These are phyloP conservation scores for Candida takata DNA, from an alignment of 805 yeast genomes.

Conservation along the genomic window DNA sequence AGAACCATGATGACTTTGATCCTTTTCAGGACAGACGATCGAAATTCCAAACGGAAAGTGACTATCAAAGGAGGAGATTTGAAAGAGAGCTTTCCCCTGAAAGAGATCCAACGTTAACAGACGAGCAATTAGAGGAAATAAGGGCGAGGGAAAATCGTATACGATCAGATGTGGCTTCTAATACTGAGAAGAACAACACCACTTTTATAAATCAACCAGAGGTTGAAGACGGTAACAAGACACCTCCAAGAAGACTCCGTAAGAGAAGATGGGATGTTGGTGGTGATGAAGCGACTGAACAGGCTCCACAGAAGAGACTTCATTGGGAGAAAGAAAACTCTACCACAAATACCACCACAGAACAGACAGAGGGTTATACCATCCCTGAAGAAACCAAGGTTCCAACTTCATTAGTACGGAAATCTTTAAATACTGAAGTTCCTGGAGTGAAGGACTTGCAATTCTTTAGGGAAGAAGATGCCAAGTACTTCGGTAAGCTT, in stretches of 20 bases:
- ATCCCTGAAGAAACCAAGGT: constrained; percentile 44
- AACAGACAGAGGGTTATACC: constrained; percentile 30
- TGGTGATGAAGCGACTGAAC: constrained; percentile 1
- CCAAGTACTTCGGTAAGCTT: constrained; percentile 61
- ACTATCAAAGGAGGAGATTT: constrained; percentile 39
- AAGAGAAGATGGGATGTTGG: constrained; percentile 23
- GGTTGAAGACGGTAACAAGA: constrained; percentile 16
- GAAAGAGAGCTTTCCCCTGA: constrained; percentile 25
- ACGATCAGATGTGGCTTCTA: neutral
- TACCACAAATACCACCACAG: neutral
- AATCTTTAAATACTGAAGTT: constrained; percentile 42
- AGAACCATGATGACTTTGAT: too few species aligned
- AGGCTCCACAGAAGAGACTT: constrained; percentile 10
- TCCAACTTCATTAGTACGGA: constrained; percentile 24
- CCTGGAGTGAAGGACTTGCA: constrained; percentile 63
- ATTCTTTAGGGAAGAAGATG: constrained; percentile 65
- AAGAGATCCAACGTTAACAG: constrained; percentile 27
- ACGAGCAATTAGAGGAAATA: constrained; percentile 36
- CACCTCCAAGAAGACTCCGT: constrained; percentile 22
- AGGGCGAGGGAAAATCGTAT: constrained; percentile 31
- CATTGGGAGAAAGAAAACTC: constrained; percentile 9
- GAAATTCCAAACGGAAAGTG: constrained; percentile 33
- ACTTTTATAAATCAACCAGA: neutral
- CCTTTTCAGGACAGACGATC: constrained; percentile 24
- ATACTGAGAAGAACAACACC: constrained; percentile 16